Percentiles rank a stretch among this genome's conserved stretches.
Conservation (phyloP, 352 stramenopile species). For the Phytophthora sansomeana region DNA sequence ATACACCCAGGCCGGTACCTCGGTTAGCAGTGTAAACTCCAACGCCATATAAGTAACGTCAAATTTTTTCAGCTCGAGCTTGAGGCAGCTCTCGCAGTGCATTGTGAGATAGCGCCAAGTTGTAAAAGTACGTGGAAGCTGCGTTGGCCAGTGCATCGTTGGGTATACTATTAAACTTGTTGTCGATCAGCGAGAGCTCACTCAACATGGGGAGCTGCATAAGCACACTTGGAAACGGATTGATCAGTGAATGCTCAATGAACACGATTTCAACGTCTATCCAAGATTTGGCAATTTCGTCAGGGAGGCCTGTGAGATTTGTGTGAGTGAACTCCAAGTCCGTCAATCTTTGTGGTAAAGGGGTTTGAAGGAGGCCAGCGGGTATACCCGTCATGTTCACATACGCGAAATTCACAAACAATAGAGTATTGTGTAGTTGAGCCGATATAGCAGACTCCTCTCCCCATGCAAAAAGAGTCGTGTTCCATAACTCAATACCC, state of each 20-base stretch:
- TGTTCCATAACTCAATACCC: conserved; percentile 66
- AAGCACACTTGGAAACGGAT: conserved; percentile 34
- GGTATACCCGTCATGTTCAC: conserved; percentile 57
- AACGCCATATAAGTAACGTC: conserved; percentile 41
- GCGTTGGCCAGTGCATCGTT: conserved; percentile 13
- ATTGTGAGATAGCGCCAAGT: conserved; percentile 36
- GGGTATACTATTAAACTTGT: conserved; percentile 26
- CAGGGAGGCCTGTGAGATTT: conserved; percentile 45
- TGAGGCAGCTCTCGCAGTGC: conserved; percentile 30
- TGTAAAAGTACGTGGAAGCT: conserved; percentile 6
- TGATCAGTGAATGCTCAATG: conserved; percentile 37
- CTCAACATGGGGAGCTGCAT: conserved; percentile 20
- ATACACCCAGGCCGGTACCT: conserved; percentile 38
- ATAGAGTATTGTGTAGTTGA: conserved; percentile 32
- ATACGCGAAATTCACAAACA: conserved; percentile 45
- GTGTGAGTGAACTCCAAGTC: conserved; percentile 56
- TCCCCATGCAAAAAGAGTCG: conserved; percentile 51
- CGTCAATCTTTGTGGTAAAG: conserved; percentile 43
- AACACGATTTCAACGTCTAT: conserved; percentile 3
- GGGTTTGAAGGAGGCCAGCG: conserved; percentile 35
- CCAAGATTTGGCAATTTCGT: conserved; percentile 27
- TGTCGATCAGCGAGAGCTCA: conserved; percentile 43
- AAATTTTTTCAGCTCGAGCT: background rate
- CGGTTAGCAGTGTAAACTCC: conserved; percentile 33
- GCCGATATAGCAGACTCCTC: conserved; percentile 42